Base-by-base conservation (phyloP, 345 rosid genomes). In the Pelargonium nanum region DNA sequence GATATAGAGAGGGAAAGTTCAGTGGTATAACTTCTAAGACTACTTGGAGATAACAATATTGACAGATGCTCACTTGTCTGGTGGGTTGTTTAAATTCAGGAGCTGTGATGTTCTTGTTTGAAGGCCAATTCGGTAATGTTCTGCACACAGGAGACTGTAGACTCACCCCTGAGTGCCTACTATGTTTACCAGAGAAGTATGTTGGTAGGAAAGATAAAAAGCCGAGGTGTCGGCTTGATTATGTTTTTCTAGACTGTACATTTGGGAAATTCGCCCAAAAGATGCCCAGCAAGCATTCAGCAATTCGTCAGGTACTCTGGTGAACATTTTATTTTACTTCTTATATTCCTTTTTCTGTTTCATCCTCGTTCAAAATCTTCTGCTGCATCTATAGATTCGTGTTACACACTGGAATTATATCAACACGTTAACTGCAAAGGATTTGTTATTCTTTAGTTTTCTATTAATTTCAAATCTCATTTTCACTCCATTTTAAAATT, bases 111-210 rank as follows among this genome's bases (percentile, higher is more conserved):
- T 88, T 86, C 81, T 75, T 91, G 77, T 88, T 91, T 69, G 90
- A 88, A 77, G 96, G 98, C 21, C 66, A 62, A 65, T 91, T 88
- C 53, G 98, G 98, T 66, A 83, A 78, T 60, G 79, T 91, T 66
- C 81, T 88, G 73, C 95, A 88, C 78, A 82, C 95, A 21, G 96
- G 98, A 74, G 96, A 91, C 75, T 86, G 95, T 75, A 83, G 96
- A 79, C 85, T 91, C 69, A 84, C 86, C 24, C 68, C 68, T 0
- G 95, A 86, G 65, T 86, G 88, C 40, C 24, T 88, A 17, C 80
- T 72, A 57, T 73, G 59, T 21, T 66, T 91, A 28, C 96, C 92
- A 1, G 80, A 77, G 53, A 91, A 79, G 60, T 80, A 76, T 69
- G 26, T 77, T 13, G 76, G 79, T 59, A 79, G 65, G 70, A 78